Base-by-base conservation (phyloP, 768 basidiomycete species). In the Termitomyces sp. region DNA sequence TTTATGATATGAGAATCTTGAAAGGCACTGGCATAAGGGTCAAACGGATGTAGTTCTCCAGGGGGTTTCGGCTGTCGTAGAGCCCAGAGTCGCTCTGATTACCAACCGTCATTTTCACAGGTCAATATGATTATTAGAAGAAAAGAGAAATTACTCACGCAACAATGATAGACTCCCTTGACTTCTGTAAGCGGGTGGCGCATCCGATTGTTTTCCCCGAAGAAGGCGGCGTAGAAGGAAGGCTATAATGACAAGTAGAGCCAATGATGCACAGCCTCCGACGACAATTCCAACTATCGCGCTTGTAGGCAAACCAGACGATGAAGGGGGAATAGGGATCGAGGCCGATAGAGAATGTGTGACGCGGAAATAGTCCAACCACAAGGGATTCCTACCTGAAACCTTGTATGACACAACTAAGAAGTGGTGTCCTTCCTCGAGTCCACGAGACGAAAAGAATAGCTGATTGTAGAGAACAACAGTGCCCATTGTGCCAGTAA, bases 351-450 rank as follows among this genome's bases (percentile, higher is more conserved):
- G 6, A n/a, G 33, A 7, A 4, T 18, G 20, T 20, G 44, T 48
- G 18, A 34, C 37, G 54, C 37, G 24, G 46, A 55, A 34, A 31
- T 49, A 61, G 41, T 61, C 60, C 20, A 61, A 46, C 56, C 56
- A 61, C 15, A 61, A 27, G 15, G 52, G 31, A 45, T 55, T 55
- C 37, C 51, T 58, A 33, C 30, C 47, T 16, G 52, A 30, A 39
- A n/a, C 31, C 11, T 33, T 50, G 48, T 58, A 58, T 33, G 52
- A 36, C 24, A 58, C 45, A 12, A 55, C 33, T 16, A 61, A 48
- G 0, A 33, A 46, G n/a, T 61, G 60, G 20, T 36, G 39, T 6
- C 54, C 46, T n/a, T 49, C 57, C 11, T 13, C 18, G 6, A 61
- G 47, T 6, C 8, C 42, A 12, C 24, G 34, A 4, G 57, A 61